phyloP scores from a whole-genome alignment of 2,329 filamentous ascomycete genomes.

The Calonectria pseudoturangicola region DNA sequence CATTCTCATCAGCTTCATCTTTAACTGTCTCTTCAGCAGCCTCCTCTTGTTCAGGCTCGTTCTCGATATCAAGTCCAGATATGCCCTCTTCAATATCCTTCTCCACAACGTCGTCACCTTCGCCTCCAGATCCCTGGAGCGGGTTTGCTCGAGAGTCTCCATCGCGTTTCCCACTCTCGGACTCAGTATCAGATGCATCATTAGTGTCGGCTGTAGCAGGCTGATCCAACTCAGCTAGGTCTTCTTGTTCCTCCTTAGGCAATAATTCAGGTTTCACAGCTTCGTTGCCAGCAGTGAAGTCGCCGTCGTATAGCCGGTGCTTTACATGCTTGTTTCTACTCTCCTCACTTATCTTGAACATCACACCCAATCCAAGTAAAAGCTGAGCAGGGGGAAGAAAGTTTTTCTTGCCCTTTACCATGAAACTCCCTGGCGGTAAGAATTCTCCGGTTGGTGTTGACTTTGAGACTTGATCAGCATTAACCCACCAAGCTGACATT shows the following conservation, averaged over 20 bases:
- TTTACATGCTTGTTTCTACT: constrained; percentile 88
- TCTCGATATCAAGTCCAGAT: constrained; percentile 51
- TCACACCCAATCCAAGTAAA: constrained; percentile 88
- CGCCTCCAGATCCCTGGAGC: constrained; percentile 57
- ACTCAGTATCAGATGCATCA: constrained; percentile 56
- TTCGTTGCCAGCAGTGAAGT: constrained; percentile 44
- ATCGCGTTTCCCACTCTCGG: constrained; percentile 58
- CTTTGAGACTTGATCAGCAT: constrained; percentile 92
- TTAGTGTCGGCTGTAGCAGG: constrained; percentile 54
- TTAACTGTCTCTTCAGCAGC: constrained; percentile 30
- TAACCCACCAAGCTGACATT: constrained; percentile 98
- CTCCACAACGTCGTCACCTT: constrained; percentile 54
- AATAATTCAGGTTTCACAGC: constrained; percentile 43
- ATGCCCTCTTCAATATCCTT: constrained; percentile 52
- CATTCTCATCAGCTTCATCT: constrained; percentile 53
- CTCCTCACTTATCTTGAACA: constrained; percentile 92
- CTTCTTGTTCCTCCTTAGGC: constrained; percentile 53
- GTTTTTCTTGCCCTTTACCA: constrained; percentile 91
- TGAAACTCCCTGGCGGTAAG: constrained; percentile 85
- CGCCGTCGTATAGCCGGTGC: constrained; percentile 67
- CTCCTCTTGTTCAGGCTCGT: constrained; percentile 48
- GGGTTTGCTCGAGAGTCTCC: constrained; percentile 61
- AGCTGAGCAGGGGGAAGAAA: constrained; percentile 91
- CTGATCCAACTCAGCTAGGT: constrained; percentile 49
- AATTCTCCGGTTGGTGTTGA: constrained; percentile 87